Evolutionary conservation across 345 rosid genomes (phyloP).

Genomic region (Anacardium occidentale): DNA sequence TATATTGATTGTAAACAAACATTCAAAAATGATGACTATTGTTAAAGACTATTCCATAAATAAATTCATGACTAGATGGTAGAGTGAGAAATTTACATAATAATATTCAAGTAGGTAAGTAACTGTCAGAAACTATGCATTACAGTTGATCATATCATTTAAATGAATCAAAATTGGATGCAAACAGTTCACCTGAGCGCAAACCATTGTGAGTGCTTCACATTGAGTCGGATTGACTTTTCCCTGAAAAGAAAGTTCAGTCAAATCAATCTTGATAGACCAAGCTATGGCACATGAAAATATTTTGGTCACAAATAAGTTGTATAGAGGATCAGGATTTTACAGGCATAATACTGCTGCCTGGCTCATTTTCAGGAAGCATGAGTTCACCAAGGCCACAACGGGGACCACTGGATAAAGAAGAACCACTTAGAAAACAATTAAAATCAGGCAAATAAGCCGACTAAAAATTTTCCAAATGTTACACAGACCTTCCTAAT

Average conservation of each 20-base stretch:
- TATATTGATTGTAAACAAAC: not conserved
- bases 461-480: not conserved
- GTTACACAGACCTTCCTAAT: conserved; percentile 63
- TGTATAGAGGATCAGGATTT: conserved; percentile 16
- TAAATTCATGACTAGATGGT: not conserved
- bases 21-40: not conserved
- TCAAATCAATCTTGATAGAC: conserved; percentile 9
- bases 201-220: conserved; percentile 97
- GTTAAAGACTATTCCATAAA: not conserved
- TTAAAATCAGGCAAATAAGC: conserved; percentile 21
- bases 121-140: conserved; percentile 2
- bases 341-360: conserved; percentile 99
- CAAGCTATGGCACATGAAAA: conserved; percentile 6
- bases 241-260: conserved; percentile 57
- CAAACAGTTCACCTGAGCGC: conserved; percentile 73
- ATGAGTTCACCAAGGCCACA: conserved; percentile 98
- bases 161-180: conserved; percentile 15
- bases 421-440: conserved; percentile 26
- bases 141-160: conserved; percentile 12
- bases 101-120: not conserved
- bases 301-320: not conserved
- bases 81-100: conserved; percentile 2
- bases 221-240: conserved; percentile 99
- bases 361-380: conserved; percentile 99
- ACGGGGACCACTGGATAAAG: conserved; percentile 74